Percentiles rank a stretch among this genome's conserved stretches.
These are phyloP conservation scores for Hortiboletus campestris DNA, from an alignment of 768 basidiomycete species.

Conservation along the genomic window DNA sequence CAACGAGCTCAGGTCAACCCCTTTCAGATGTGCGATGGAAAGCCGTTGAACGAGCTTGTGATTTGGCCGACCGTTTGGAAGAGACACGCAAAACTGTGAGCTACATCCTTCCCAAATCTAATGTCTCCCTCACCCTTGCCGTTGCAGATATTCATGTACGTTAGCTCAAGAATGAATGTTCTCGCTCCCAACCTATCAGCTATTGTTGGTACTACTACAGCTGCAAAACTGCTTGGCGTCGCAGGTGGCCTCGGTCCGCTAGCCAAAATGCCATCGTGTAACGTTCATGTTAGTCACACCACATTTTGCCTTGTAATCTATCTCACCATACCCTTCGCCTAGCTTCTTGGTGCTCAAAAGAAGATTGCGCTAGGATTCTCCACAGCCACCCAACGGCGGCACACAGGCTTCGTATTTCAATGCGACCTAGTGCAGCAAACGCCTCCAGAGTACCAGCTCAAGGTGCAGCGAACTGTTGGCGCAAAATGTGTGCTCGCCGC, in stretches of 20 bases:
- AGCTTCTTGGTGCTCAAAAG: slow-evolving; percentile 93
- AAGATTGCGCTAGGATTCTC: slow-evolving; percentile 95
- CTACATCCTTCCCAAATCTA: background rate
- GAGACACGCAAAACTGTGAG: slow-evolving; percentile 83
- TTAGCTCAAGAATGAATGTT: slow-evolving; percentile 97
- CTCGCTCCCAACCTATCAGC: slow-evolving; percentile 98
- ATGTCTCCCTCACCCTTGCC: slow-evolving; percentile 1
- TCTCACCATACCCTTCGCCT: slow-evolving; percentile 4
- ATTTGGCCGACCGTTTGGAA: slow-evolving; percentile 85
- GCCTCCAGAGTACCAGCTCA: slow-evolving; percentile 86
- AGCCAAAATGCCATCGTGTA: slow-evolving; percentile 93
- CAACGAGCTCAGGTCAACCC: slow-evolving; percentile 78
- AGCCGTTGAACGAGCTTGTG: slow-evolving; percentile 81
- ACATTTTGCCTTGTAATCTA: background rate
- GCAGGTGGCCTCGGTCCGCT: slow-evolving; percentile 90
- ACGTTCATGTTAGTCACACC: slow-evolving; percentile 73
- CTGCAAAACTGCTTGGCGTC: slow-evolving; percentile 95
- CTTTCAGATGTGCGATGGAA: slow-evolving; percentile 72
- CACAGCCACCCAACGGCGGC: slow-evolving; percentile 78
- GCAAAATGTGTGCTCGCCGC: slow-evolving; percentile 90
- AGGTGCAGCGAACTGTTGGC: slow-evolving; percentile 89
- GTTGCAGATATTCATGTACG: slow-evolving; percentile 92
- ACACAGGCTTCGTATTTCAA: slow-evolving; percentile 97
- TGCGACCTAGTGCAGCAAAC: slow-evolving; percentile 84
- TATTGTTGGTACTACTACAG: slow-evolving; percentile 98